Conservation (phyloP, 148 eudicot genomes). For the Polygonum aviculare region DNA sequence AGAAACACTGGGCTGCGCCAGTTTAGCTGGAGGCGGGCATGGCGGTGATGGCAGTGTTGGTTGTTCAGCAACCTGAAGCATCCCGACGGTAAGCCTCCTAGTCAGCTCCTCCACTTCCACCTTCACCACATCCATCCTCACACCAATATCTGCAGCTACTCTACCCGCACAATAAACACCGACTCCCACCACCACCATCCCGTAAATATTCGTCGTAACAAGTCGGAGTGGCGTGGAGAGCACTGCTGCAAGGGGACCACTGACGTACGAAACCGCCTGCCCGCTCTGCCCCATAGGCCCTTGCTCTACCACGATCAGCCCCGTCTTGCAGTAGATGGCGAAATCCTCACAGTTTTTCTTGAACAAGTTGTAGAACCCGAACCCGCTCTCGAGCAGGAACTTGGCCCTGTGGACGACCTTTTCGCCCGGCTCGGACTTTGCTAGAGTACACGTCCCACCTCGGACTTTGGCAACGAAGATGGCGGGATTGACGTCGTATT, state of each 20-base stretch:
- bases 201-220: constrained; percentile 48
- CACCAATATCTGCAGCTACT: constrained; percentile 70
- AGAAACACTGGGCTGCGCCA: not conserved
- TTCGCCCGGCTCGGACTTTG: constrained; percentile 42
- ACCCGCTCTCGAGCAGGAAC: constrained; percentile 53
- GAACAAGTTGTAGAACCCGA: constrained; percentile 62
- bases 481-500: constrained; percentile 51
- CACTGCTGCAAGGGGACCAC: constrained; percentile 72
- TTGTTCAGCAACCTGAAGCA: constrained; percentile 35
- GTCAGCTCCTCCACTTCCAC: constrained; percentile 53
- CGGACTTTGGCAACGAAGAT: constrained; percentile 69
- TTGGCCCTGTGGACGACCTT: constrained; percentile 57
- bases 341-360: constrained; percentile 83
- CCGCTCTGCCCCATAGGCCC: constrained; percentile 63
- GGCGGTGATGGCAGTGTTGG: constrained; percentile 18
- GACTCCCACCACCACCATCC: constrained; percentile 60
- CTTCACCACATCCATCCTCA: constrained; percentile 71
- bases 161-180: constrained; percentile 68
- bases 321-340: constrained; percentile 80
- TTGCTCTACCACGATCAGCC: constrained; percentile 48
- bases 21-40: not conserved
- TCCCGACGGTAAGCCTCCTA: constrained; percentile 35
- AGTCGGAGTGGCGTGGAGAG: constrained; percentile 47
- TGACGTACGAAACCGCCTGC: constrained; percentile 58
- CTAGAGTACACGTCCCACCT: constrained; percentile 84